Conservation (phyloP, 805 yeast genomes). For the Zygoascus biomembranicola region DNA sequence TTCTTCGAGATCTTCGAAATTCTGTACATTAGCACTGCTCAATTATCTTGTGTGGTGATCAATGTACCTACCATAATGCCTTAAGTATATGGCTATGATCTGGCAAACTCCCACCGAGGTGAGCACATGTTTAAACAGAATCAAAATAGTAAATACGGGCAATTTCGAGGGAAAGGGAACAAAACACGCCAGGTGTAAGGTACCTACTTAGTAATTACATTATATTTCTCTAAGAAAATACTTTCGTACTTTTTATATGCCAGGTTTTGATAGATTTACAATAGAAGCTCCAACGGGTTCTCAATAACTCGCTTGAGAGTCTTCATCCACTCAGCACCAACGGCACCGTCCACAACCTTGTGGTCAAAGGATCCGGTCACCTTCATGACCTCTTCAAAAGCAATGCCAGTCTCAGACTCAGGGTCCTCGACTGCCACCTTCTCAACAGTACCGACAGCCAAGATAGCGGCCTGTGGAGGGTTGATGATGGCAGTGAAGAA, state of each 20-base stretch:
- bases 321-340: constrained; percentile 94
- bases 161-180: background rate
- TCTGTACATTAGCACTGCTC: constrained; percentile 19
- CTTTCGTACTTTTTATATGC: background rate
- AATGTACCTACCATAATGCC: no score
- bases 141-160: background rate
- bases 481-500: constrained; percentile 93
- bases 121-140: background rate
- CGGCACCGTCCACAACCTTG: constrained; percentile 95
- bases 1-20: constrained; percentile 45
- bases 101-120: background rate
- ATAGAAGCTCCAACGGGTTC: constrained; percentile 89
- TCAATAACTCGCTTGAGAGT: constrained; percentile 86
- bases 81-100: background rate
- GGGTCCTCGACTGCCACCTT: constrained; percentile 91
- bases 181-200: background rate
- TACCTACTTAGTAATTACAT: background rate
- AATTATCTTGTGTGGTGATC: no score
- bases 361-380: constrained; percentile 98
- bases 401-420: constrained; percentile 82
- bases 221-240: background rate
- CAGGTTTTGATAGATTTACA: constrained; percentile 36
- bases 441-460: constrained; percentile 90
- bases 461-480: constrained; percentile 93
- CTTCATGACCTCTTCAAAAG: constrained; percentile 83